A percentile compares a stretch with the other conserved stretches of the same genome.
Conservation (phyloP, 2,329 filamentous ascomycete genomes). For the Scolecobasidium constrictum region DNA sequence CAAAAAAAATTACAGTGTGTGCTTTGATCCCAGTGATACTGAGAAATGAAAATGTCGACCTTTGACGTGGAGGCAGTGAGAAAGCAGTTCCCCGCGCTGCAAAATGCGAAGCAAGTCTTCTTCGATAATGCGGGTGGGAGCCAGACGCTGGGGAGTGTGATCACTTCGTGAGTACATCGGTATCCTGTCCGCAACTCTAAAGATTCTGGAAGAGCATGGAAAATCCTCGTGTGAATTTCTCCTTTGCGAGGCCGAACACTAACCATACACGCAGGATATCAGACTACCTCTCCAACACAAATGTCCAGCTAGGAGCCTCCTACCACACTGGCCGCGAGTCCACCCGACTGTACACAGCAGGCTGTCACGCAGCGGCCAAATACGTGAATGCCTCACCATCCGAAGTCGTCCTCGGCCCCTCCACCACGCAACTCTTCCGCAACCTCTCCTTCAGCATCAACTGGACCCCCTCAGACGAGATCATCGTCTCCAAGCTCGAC, state of each 20-base stretch:
- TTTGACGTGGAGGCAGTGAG: constrained; percentile 48
- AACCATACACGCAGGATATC: constrained; percentile 35
- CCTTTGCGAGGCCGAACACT: background rate
- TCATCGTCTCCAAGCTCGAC: constrained; percentile 61
- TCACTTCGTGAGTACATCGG: constrained; percentile 44
- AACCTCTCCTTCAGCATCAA: constrained; percentile 42
- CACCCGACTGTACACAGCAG: constrained; percentile 47
- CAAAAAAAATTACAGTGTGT: too few relatives aligned
- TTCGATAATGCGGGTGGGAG: constrained; percentile 73
- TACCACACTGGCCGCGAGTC: constrained; percentile 52
- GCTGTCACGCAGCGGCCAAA: constrained; percentile 53
- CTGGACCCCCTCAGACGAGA: constrained; percentile 42
- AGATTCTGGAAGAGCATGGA: too few relatives aligned
- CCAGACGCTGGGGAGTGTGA: constrained; percentile 56
- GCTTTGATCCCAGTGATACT: background rate
- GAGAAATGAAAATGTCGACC: constrained; percentile 18
- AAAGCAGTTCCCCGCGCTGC: constrained; percentile 56
- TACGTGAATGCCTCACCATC: constrained; percentile 58
- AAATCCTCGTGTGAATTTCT: constrained; percentile 1
- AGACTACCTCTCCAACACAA: constrained; percentile 55
- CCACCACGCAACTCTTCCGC: constrained; percentile 66
- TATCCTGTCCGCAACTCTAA: background rate
- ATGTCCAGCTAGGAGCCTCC: constrained; percentile 65
- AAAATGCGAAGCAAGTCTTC: constrained; percentile 56
- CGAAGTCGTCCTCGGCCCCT: constrained; percentile 62